Evolutionary conservation across 768 basidiomycete species (phyloP).

Genomic region (Boletus insuetus): DNA sequence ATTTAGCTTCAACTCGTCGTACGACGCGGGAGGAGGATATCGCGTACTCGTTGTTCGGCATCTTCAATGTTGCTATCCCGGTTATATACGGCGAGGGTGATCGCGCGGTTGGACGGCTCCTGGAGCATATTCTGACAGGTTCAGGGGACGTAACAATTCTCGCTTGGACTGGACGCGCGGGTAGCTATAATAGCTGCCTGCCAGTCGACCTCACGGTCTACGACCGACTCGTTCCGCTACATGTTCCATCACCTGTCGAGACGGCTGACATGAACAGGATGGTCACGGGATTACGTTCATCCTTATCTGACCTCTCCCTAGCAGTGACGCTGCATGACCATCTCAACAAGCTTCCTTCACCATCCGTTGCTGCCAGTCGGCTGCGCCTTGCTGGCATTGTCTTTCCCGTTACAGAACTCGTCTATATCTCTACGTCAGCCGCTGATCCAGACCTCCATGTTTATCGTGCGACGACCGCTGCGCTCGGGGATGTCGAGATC

Average conservation of each 20-base stretch:
- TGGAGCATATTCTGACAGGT: conserved; percentile 4
- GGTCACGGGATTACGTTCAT: neutral
- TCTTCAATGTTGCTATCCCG: conserved; percentile 3
- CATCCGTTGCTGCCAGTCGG: neutral
- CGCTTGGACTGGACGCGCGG: conserved; percentile 2
- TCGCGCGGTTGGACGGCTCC: conserved; percentile 2
- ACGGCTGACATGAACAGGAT: neutral
- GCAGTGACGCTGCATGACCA: neutral
- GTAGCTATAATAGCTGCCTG: conserved; percentile 4
- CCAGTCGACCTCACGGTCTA: neutral
- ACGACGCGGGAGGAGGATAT: conserved; percentile 3
- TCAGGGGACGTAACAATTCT: conserved; percentile 1
- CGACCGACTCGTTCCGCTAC: neutral
- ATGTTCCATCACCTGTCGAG: neutral
- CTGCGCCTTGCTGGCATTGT: conserved; percentile 5
- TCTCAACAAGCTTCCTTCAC: neutral
- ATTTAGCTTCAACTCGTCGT: neutral
- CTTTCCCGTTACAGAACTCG: neutral
- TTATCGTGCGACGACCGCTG: neutral
- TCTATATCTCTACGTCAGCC: too few relatives aligned
- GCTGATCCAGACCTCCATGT: neutral
- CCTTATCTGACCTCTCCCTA: neutral
- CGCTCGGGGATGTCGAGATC: conserved; percentile 1
- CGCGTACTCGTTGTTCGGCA: conserved; percentile 9
- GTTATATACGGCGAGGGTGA: conserved; percentile 8